A percentile compares a stretch with the other conserved stretches of the same genome.
These are phyloP conservation scores for Psilocybe azurescens DNA, from an alignment of 768 basidiomycete species.

Conservation along the genomic window DNA sequence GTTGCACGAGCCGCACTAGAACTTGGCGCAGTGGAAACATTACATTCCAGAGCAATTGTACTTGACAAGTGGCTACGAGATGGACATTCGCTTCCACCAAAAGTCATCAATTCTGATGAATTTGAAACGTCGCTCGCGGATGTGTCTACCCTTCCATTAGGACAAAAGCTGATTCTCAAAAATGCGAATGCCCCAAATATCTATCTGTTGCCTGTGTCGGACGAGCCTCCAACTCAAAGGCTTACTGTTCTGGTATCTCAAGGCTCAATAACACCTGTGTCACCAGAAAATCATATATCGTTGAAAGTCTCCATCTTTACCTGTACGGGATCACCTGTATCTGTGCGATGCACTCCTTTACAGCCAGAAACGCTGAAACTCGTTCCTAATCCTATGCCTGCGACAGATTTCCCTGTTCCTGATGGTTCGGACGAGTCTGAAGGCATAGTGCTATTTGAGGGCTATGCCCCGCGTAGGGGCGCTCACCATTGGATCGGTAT, in stretches of 20 bases:
- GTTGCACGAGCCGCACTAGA: slow-evolving; percentile 83
- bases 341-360: slow-evolving; percentile 43
- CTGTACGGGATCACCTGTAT: slow-evolving; percentile 40
- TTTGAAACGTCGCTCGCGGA: slow-evolving; percentile 25
- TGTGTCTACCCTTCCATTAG: slow-evolving; percentile 37
- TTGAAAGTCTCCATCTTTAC: slow-evolving; percentile 52
- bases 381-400: slow-evolving; percentile 63
- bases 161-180: slow-evolving; percentile 44
- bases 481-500: slow-evolving; percentile 55
- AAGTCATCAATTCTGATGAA: slow-evolving; percentile 7
- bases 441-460: slow-evolving; percentile 70
- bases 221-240: slow-evolving; percentile 26
- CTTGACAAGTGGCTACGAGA: slow-evolving; percentile 76
- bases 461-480: slow-evolving; percentile 22
- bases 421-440: slow-evolving; percentile 77
- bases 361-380: slow-evolving; percentile 58
- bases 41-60: slow-evolving; percentile 35
- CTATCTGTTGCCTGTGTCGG: slow-evolving; percentile 57
- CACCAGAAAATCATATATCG: slow-evolving; percentile 51
- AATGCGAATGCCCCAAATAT: slow-evolving; percentile 47
- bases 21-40: slow-evolving; percentile 43
- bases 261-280: slow-evolving; percentile 56
- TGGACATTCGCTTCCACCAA: slow-evolving; percentile 51
- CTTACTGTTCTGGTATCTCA: slow-evolving; percentile 66
- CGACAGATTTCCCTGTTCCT: slow-evolving; percentile 65